Percentiles rank a stretch among this genome's conserved stretches.
Conservation (phyloP, 805 yeast species). For the Schwanniomyces yamadae region DNA sequence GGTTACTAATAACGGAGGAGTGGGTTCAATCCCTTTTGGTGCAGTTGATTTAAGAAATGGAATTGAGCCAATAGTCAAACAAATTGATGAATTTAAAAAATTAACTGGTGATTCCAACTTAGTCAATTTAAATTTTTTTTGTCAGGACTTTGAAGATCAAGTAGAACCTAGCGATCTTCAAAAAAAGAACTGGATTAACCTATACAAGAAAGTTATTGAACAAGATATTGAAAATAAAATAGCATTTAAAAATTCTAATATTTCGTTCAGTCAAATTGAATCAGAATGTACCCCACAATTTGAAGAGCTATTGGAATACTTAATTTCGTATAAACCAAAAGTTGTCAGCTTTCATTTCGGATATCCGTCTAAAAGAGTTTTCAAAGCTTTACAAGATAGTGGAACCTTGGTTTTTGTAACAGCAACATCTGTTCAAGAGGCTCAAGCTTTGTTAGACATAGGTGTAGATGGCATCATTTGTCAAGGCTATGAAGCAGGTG, state of each 20-base stretch:
- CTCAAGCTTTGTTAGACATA: conserved; percentile 21
- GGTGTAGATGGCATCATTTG: conserved; percentile 49
- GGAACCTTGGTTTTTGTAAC: conserved; percentile 46
- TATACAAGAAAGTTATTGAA: conserved; percentile 14
- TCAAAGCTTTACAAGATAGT: conserved; percentile 30
- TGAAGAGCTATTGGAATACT: conserved; percentile 16
- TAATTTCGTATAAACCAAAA: conserved; percentile 31
- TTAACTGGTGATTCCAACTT: conserved; percentile 10
- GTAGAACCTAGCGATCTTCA: conserved; percentile 14
- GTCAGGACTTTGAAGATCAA: conserved; percentile 31
- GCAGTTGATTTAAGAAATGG: conserved; percentile 26
- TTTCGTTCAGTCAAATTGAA: conserved; percentile 33
- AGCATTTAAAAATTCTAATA: conserved; percentile 20
- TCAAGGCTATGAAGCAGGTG: conserved; percentile 68
- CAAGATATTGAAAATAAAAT: conserved; percentile 4
- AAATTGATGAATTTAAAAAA: conserved; percentile 14
- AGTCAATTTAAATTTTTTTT: conserved; percentile 50
- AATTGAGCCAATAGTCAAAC: conserved; percentile 11
- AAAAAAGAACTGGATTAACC: conserved; percentile 20
- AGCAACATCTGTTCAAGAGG: conserved; percentile 49
- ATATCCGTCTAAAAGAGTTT: conserved; percentile 29
- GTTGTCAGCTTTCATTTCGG: conserved; percentile 59
- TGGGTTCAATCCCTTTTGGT: conserved; percentile 50
- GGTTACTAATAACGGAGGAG: conserved; percentile 43
- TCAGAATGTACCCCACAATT: conserved; percentile 11